Percentiles rank a stretch among this genome's conserved stretches.
These are phyloP conservation scores for Cladorrhinum samala DNA, from an alignment of 495 filamentous ascomycete species.

Conservation along the genomic window DNA sequence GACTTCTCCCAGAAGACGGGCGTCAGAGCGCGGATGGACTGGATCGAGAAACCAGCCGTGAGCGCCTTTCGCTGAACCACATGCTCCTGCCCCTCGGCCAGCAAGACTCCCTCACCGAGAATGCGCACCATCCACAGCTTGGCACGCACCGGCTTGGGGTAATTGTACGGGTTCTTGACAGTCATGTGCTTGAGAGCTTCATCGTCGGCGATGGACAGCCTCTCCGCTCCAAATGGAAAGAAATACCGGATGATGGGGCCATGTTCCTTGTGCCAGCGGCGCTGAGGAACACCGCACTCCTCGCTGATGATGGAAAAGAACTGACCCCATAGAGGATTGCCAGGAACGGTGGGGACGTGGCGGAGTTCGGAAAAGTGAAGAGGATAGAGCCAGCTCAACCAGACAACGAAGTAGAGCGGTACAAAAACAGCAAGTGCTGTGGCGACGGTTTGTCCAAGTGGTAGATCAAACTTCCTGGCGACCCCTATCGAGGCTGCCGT, in stretches of 20 bases:
- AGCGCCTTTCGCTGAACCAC: conserved; percentile 42
- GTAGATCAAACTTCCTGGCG: conserved; percentile 10
- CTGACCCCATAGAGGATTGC: conserved; percentile 22
- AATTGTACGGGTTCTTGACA: conserved; percentile 49
- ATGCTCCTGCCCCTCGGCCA: conserved; percentile 43
- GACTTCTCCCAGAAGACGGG: conserved; percentile 47
- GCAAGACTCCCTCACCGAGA: conserved; percentile 42
- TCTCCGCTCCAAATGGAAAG: conserved; percentile 23
- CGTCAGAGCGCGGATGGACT: conserved; percentile 39
- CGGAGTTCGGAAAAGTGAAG: conserved; percentile 17
- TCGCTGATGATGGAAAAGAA: conserved; percentile 22
- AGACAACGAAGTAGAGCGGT: conserved; percentile 11
- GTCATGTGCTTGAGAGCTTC: conserved; percentile 42
- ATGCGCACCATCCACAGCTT: conserved; percentile 47
- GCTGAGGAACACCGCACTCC: conserved; percentile 25
- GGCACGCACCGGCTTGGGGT: conserved; percentile 44
- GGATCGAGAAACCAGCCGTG: conserved; percentile 40
- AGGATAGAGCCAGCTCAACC: conserved; percentile 15
- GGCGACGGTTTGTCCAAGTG: conserved; percentile 2
- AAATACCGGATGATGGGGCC: conserved; percentile 24
- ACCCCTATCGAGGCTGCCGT: conserved; percentile 1
- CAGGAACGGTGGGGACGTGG: conserved; percentile 18
- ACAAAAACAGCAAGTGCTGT: neutral
- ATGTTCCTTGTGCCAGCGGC: conserved; percentile 22
- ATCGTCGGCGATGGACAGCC: conserved; percentile 23